Percentiles rank a stretch among this genome's conserved stretches.
phyloP scores from a whole-genome alignment of 1,139 yeast genomes.

The Geotrichum macrosporum region DNA sequence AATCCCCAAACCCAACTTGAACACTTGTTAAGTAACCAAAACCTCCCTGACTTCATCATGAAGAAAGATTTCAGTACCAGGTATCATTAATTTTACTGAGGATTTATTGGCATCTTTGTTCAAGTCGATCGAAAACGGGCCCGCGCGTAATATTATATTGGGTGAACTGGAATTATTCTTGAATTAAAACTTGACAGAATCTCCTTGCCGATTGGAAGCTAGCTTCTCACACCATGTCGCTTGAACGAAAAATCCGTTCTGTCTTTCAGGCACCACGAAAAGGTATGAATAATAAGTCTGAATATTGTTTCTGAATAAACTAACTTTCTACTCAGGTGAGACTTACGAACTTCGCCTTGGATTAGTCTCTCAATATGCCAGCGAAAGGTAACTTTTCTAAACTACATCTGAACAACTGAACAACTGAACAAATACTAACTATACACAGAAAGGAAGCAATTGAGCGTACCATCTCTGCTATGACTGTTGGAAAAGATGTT shows the following conservation, averaged over 20 bases:
- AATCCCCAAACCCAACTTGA: conserved; percentile 18
- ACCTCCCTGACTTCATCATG: conserved; percentile 9
- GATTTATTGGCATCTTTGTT: conserved; percentile 4
- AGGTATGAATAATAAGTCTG: conserved; percentile 36
- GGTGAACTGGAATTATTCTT: no score
- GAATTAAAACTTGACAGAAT: no score
- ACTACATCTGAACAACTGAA: no score
- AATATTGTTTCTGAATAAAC: neutral
- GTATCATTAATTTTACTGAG: neutral
- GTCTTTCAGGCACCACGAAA: conserved; percentile 57
- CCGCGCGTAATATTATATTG: neutral
- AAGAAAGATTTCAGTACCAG: neutral
- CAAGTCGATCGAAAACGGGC: conserved; percentile 2
- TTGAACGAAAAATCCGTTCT: conserved; percentile 50
- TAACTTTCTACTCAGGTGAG: conserved; percentile 51
- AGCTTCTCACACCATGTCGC: conserved; percentile 9
- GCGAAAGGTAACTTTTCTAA: no score
- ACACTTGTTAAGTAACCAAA: conserved; percentile 18
- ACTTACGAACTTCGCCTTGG: conserved; percentile 86
- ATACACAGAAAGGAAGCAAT: conserved; percentile 90
- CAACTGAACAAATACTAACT: no score
- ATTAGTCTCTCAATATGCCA: conserved; percentile 90
- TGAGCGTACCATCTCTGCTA: conserved; percentile 93
- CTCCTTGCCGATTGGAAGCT: no score
- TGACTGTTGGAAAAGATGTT: conserved; percentile 99